A percentile compares a stretch with the other conserved stretches of the same genome.
Evolutionary conservation across 192 early-diverging fungal genomes (phyloP).

Genomic region (Physocladia obscura): DNA sequence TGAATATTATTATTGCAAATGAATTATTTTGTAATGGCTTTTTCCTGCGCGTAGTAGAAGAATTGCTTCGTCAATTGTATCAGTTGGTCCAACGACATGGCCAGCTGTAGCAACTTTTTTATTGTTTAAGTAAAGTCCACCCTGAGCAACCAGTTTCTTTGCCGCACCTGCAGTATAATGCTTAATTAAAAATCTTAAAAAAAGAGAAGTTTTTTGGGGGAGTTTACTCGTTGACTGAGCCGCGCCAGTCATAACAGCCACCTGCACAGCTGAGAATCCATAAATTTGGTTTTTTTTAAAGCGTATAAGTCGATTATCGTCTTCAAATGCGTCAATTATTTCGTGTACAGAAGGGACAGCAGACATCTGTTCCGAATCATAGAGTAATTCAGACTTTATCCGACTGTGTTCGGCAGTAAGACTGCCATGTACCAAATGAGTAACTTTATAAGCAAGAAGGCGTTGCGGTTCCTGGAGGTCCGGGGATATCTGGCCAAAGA

Average conservation of each 20-base stretch:
- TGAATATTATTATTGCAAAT: slow-evolving; percentile 8
- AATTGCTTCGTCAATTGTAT: slow-evolving; percentile 63
- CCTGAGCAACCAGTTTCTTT: slow-evolving; percentile 68
- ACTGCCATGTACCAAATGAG: slow-evolving; percentile 87
- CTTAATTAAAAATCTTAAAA: background rate
- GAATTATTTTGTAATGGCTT: slow-evolving; percentile 69
- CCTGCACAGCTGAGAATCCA: slow-evolving; percentile 55
- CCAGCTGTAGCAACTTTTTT: slow-evolving; percentile 46
- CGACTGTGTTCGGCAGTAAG: slow-evolving; percentile 58
- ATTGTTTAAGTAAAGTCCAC: slow-evolving; percentile 83
- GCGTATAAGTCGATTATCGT: slow-evolving; percentile 61
- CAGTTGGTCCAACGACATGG: slow-evolving; percentile 48
- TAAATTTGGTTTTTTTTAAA: slow-evolving; percentile 42
- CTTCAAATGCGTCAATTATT: slow-evolving; percentile 71
- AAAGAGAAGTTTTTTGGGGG: background rate
- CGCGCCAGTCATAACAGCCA: slow-evolving; percentile 62
- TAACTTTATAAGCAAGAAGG: slow-evolving; percentile 77
- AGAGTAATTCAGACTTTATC: slow-evolving; percentile 74
- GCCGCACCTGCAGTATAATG: slow-evolving; percentile 72
- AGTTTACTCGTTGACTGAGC: slow-evolving; percentile 69
- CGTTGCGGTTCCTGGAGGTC: slow-evolving; percentile 73
- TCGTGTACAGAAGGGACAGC: slow-evolving; percentile 47
- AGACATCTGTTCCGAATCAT: slow-evolving; percentile 45
- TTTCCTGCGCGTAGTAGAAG: slow-evolving; percentile 78
- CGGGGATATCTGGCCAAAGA: slow-evolving; percentile 47